A percentile compares a stretch with the other conserved stretches of the same genome.
phyloP scores from a whole-genome alignment of 257 asterid genomes.

The Verbena officinalis region DNA sequence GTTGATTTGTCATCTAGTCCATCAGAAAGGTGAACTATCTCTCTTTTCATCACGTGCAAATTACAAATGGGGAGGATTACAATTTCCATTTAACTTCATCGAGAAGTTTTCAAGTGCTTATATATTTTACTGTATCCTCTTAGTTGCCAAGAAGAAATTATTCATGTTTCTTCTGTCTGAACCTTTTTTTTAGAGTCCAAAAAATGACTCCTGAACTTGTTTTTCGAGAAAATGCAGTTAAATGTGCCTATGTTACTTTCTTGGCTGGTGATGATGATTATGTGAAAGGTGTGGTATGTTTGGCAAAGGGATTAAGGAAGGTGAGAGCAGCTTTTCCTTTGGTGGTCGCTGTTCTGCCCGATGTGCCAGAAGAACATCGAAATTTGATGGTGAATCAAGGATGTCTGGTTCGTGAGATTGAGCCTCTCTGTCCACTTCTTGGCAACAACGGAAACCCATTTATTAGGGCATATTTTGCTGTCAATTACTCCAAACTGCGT shows the following conservation, averaged over 20 bases:
- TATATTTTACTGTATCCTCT: background rate
- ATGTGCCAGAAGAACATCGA: slow-evolving; percentile 61
- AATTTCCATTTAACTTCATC: background rate
- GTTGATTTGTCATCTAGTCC: slow-evolving; percentile 19
- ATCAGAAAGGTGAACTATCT: background rate
- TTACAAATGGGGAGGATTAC: slow-evolving; percentile 10
- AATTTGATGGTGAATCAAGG: slow-evolving; percentile 49
- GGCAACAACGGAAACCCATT: slow-evolving; percentile 35
- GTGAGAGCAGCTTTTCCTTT: slow-evolving; percentile 46
- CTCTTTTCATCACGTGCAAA: background rate
- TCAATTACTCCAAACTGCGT: slow-evolving; percentile 55
- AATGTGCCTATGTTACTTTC: slow-evolving; percentile 54
- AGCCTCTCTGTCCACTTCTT: slow-evolving; percentile 32
- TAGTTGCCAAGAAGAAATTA: background rate
- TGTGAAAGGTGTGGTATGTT: slow-evolving; percentile 49
- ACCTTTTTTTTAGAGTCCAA: background rate
- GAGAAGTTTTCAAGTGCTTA: background rate
- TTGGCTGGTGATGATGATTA: slow-evolving; percentile 55
- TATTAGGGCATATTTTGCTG: slow-evolving; percentile 43
- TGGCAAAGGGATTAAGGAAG: slow-evolving; percentile 59
- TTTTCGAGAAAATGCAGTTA: slow-evolving; percentile 13
- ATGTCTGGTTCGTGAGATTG: slow-evolving; percentile 47
- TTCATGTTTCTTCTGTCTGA: slow-evolving; percentile 2
- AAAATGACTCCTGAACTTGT: slow-evolving; percentile 32
- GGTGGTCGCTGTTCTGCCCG: slow-evolving; percentile 61